Percentiles rank a stretch among this genome's conserved stretches.
Conservation (phyloP, 2,329 filamentous ascomycete species). For the Colletotrichum sp. region DNA sequence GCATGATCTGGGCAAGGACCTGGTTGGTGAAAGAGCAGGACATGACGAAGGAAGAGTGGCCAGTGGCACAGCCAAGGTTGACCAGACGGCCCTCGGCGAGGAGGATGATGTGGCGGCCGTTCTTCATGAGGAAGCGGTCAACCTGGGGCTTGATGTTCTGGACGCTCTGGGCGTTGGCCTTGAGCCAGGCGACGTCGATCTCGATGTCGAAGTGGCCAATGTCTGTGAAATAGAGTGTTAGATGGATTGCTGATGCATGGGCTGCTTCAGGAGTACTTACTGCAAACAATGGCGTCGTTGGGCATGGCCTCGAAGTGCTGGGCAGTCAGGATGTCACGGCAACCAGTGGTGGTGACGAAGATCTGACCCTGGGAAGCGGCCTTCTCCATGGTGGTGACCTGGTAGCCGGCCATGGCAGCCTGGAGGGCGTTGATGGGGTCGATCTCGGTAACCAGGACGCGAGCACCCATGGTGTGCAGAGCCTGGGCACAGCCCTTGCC, state of each 20-base stretch:
- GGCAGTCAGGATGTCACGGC: constrained; percentile 94
- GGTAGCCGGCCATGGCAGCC: constrained; percentile 95
- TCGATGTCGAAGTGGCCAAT: constrained; percentile 99
- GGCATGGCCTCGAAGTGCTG: constrained; percentile 93
- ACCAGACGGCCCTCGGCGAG: constrained; percentile 98
- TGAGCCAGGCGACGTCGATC: constrained; percentile 99
- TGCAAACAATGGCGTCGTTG: constrained; percentile 99
- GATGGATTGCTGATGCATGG: background rate
- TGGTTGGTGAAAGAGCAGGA: constrained; percentile 99
- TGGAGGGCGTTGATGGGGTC: constrained; percentile 99
- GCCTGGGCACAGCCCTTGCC: constrained; percentile 98
- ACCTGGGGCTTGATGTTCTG: constrained; percentile 99
- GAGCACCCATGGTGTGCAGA: constrained; percentile 95
- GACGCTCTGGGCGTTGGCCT: constrained; percentile 90
- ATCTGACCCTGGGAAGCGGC: constrained; percentile 89
- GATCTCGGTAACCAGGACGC: constrained; percentile 94
- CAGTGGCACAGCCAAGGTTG: constrained; percentile 98
- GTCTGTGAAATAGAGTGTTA: constrained; percentile 53
- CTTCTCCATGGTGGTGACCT: constrained; percentile 98
- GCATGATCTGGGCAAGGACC: constrained; percentile 98
- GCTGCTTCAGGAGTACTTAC: constrained; percentile 49
- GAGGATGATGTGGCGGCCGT: constrained; percentile 95
- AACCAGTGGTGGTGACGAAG: constrained; percentile 98
- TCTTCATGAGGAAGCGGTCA: constrained; percentile 95
- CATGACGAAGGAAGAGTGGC: constrained; percentile 99